Evolutionary conservation across 148 eudicot genomes (phyloP).

Genomic region (Cornus florida): DNA sequence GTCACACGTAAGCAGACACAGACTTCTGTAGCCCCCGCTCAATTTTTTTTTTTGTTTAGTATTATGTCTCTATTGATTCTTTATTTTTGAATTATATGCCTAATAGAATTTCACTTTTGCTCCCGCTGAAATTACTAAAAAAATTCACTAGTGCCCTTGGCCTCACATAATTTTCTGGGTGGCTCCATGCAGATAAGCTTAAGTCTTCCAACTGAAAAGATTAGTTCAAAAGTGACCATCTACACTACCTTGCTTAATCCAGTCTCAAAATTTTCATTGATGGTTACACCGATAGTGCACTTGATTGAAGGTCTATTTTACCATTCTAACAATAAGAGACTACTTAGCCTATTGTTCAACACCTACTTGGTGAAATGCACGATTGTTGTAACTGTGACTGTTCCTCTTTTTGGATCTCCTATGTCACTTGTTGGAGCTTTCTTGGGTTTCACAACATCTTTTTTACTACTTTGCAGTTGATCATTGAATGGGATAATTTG

Average conservation of each 20-base stretch:
- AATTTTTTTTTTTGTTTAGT: too few species aligned
- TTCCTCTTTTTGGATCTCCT: conserved; percentile 38
- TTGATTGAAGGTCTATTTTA: conserved; percentile 37
- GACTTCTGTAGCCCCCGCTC: too few species aligned
- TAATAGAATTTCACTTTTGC: too few species aligned
- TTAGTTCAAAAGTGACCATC: conserved; percentile 38
- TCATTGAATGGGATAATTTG: too few species aligned
- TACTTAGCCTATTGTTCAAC: conserved; percentile 22
- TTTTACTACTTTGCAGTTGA: conserved; percentile 38
- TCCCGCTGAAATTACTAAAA: too few species aligned
- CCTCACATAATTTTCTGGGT: too few species aligned
- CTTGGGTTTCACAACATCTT: conserved; percentile 31
- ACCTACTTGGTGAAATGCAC: conserved; percentile 27
- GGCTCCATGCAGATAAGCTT: conserved; percentile 46
- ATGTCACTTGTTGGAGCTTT: conserved; percentile 45
- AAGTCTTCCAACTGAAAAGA: conserved; percentile 25
- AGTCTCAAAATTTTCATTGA: conserved; percentile 39
- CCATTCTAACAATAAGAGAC: conserved; percentile 21
- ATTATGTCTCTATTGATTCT: too few species aligned
- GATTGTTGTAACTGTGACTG: conserved; percentile 29
- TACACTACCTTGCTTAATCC: conserved; percentile 45
- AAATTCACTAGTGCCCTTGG: too few species aligned
- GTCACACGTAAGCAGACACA: too few species aligned
- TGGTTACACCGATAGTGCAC: conserved; percentile 38
- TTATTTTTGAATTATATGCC: too few species aligned